Evolutionary conservation across 305 asterid species (phyloP).

Genomic region (Striga hermonthica): DNA sequence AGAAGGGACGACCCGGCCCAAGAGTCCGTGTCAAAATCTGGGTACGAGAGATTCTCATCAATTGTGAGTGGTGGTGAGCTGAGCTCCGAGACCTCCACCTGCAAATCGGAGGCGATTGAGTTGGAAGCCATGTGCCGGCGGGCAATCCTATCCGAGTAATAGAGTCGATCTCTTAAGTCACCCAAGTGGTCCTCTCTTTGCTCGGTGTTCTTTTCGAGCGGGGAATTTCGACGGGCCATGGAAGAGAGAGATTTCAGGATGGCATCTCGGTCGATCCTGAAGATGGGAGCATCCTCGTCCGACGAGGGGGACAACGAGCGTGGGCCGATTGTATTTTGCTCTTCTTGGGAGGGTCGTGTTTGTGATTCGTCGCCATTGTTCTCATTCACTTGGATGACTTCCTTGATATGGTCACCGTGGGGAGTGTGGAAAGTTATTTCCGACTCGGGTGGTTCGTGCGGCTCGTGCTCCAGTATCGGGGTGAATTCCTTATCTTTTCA

Average conservation of each 20-base stretch:
- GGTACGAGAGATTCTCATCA: constrained; percentile 44
- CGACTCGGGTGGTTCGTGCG: constrained; percentile 33
- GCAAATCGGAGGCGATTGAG: constrained; percentile 86
- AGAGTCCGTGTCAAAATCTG: constrained; percentile 39
- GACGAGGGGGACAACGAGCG: constrained; percentile 39
- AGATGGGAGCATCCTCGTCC: constrained; percentile 49
- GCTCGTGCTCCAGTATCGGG: constrained; percentile 39
- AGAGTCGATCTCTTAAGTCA: constrained; percentile 35
- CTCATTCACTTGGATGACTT: constrained; percentile 41
- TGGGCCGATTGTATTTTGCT: constrained; percentile 20
- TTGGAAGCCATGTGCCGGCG: constrained; percentile 42
- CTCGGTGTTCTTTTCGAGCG: constrained; percentile 24
- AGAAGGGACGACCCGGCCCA: constrained; percentile 34
- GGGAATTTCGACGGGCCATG: constrained; percentile 40
- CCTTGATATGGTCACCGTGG: constrained; percentile 40
- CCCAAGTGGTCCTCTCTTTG: constrained; percentile 21
- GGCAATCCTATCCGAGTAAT: constrained; percentile 30
- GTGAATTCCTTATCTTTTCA: constrained; percentile 40
- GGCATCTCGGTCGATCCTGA: constrained; percentile 62
- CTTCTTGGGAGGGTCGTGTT: constrained; percentile 28
- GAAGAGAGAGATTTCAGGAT: constrained; percentile 66
- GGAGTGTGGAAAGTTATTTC: constrained; percentile 17
- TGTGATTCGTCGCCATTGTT: constrained; percentile 27
- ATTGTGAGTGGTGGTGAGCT: constrained; percentile 61
- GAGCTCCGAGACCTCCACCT: constrained; percentile 81